Evolutionary conservation across 2,329 filamentous ascomycete species (phyloP).

Genomic region (Claviceps pazoutovae): DNA sequence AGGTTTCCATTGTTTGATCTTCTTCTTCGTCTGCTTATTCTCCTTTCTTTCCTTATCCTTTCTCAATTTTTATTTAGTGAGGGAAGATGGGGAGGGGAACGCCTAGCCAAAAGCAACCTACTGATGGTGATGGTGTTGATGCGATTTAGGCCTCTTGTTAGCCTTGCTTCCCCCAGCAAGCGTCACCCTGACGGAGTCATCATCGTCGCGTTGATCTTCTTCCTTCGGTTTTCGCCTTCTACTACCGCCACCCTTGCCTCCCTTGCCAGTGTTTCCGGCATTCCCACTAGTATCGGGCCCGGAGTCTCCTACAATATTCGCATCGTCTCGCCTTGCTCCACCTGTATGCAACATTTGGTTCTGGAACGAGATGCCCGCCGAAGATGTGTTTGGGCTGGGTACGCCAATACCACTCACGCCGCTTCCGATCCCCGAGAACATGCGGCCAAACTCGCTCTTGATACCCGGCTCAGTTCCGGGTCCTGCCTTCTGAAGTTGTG

Average conservation of each 20-base stretch:
- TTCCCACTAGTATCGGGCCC: slow-evolving; percentile 27
- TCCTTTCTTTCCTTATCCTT: too few relatives aligned
- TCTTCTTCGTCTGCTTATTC: neutral
- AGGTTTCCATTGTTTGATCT: neutral
- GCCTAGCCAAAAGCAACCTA: slow-evolving; percentile 25
- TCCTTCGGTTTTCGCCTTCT: slow-evolving; percentile 64
- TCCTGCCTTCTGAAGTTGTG: slow-evolving; percentile 65
- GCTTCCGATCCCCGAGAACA: slow-evolving; percentile 81
- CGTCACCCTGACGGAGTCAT: slow-evolving; percentile 46
- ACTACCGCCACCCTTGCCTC: slow-evolving; percentile 30
- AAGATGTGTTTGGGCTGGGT: slow-evolving; percentile 35
- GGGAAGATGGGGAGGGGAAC: neutral
- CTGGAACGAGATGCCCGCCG: slow-evolving; percentile 28
- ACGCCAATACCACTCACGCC: slow-evolving; percentile 36
- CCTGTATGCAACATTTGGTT: slow-evolving; percentile 9
- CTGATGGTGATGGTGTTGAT: slow-evolving; percentile 53
- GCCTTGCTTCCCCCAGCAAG: slow-evolving; percentile 36
- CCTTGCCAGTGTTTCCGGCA: slow-evolving; percentile 23
- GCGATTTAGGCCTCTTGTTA: slow-evolving; percentile 57
- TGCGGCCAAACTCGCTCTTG: slow-evolving; percentile 87
- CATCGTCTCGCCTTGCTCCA: slow-evolving; percentile 38
- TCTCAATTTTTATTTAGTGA: neutral
- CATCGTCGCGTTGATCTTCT: slow-evolving; percentile 58
- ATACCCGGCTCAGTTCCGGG: slow-evolving; percentile 76
- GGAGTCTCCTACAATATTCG: slow-evolving; percentile 29